Base-by-base conservation (phyloP, 1,284 basidiomycete genomes). In the Ganoderma sinense region DNA sequence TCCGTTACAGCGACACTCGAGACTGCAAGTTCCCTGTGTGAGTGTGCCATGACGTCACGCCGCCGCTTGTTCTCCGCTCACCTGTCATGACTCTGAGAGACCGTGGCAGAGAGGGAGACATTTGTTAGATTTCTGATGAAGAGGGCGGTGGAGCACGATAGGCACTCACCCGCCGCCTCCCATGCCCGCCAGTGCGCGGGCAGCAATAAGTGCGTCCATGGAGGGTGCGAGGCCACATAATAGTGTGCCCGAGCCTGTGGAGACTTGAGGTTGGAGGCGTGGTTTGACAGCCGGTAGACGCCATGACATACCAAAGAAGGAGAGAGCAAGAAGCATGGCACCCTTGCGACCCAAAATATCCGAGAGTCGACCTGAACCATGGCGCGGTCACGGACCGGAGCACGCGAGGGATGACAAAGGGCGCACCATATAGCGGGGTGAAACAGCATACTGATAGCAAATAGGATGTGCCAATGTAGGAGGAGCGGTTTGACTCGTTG, bases 381-480 rank as follows among this genome's bases (percentile, higher is more conserved):
- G 31, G 31, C 11, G 41, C 23, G 68, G 56, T 64, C 39, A 67
- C 33, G 23, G 53, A 58, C 29, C 43, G 43, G 40, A 41, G 61
- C 31, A 56, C 62, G 40, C 45, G 53, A 26, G 31, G 31, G 23
- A 36, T 13, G 64, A 69, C 23, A 26, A 45, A 33, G 63, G 41
- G 81, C 87, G 75, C 72, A 91, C 93, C 94, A 84, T 96, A 97
- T 74, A 97, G 84, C 68, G 95, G 95, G 23, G 94, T 96, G 78
- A 97, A 96, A 82, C 94, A 96, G 80, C 94, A 97, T 61, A 97
- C 91, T 53, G 94, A 95, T 61, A 97, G 84, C 71, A 97, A 85
- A 82, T 96, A 96, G 4, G 94, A 89, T 13, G 95, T 95, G 36
- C 94, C 95, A 67, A 97, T 91, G 83, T 97, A 97, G 3, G 93